These are phyloP conservation scores for Cantharellus anzutake DNA, from an alignment of 768 basidiomycete genomes.

Conservation along the genomic window DNA sequence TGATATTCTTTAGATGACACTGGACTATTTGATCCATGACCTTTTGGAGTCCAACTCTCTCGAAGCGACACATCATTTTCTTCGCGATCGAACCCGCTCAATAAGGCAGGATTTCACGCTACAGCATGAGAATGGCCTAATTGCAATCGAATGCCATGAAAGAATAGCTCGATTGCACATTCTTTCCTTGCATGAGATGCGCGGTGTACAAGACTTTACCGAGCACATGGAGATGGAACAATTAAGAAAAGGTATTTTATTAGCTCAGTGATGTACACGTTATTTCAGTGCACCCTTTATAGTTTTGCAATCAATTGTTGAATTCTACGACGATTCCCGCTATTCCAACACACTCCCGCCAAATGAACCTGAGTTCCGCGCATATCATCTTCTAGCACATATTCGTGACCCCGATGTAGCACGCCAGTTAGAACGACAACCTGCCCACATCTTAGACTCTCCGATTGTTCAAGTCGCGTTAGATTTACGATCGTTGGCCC, in stretches of 20 bases:
- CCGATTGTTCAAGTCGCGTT: slow-evolving; percentile 73
- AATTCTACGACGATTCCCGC: slow-evolving; percentile 76
- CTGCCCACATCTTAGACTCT: slow-evolving; percentile 41
- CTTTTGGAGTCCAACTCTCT: slow-evolving; percentile 56
- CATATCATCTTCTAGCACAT: slow-evolving; percentile 85
- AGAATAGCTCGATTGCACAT: slow-evolving; percentile 91
- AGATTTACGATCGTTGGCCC: slow-evolving; percentile 60
- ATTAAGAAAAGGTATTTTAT: slow-evolving; percentile 64
- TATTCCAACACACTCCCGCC: slow-evolving; percentile 41
- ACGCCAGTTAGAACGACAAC: slow-evolving; percentile 38
- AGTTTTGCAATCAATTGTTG: slow-evolving; percentile 85
- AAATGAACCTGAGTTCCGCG: slow-evolving; percentile 87
- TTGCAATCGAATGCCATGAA: slow-evolving; percentile 81
- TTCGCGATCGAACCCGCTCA: slow-evolving; percentile 79
- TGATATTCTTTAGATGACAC: slow-evolving; percentile 36
- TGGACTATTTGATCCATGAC: slow-evolving; percentile 83
- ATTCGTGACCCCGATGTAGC: slow-evolving; percentile 68
- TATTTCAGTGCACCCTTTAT: background rate
- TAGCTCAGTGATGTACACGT: background rate
- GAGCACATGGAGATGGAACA: slow-evolving; percentile 59
- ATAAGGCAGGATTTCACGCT: slow-evolving; percentile 90
- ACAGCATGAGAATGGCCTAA: slow-evolving; percentile 57
- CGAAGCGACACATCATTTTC: slow-evolving; percentile 54
- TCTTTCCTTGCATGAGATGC: slow-evolving; percentile 41
- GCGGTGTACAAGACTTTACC: slow-evolving; percentile 9